Evolutionary conservation across 768 basidiomycete species (phyloP), one percentile per base, ranked within the genome.

Genomic region (Rubroboletus satanas): DNA sequence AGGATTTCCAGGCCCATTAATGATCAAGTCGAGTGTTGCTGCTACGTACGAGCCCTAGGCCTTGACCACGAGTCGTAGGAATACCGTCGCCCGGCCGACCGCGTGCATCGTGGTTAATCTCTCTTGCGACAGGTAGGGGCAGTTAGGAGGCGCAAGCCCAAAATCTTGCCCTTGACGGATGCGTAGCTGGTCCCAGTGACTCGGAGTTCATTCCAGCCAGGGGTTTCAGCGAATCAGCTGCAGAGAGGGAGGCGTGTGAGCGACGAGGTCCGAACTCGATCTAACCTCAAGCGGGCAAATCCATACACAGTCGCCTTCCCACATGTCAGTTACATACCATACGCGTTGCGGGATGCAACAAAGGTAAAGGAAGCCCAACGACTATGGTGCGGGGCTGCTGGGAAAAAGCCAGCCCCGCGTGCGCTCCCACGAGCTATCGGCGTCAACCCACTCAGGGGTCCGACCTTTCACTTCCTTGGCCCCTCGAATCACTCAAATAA

Each of bases 381-480:
- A 52, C 23, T 4, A 49, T 38, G 32, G 26, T 49, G 50, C 55
- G 55, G 50, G 57, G 23, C 39, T 33, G 5, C 21, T 21, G 21
- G 21, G 43, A 43, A 45, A 14, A 17, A 39, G 26, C 29, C 42
- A 51, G 49, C 54, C 52, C 55, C 55, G 47, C 55, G 54, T 55
- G 58, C 44, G 54, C 66, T 62, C 66, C 64, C 66, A 69, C 66
- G 66, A 66, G 59, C 53, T 51, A 58, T 54, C 56, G 43, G 62
- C 62, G 60, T 50, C 60, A 57, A 59, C 62, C 67, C 62, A 69
- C 67, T 66, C 23, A 67, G 62, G 67, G 67, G 67, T 64, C 67
- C 66, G 65, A 66, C 51, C 32, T 55, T 55, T 53, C 53, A 18
- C 21, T 57, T 57, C 56, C 59, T 55, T 52, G 23, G 49, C 48